Evolutionary conservation across 2,329 filamentous ascomycete genomes (phyloP), one percentile per base, ranked within the genome.

Genomic region (Xylaria sp.): DNA sequence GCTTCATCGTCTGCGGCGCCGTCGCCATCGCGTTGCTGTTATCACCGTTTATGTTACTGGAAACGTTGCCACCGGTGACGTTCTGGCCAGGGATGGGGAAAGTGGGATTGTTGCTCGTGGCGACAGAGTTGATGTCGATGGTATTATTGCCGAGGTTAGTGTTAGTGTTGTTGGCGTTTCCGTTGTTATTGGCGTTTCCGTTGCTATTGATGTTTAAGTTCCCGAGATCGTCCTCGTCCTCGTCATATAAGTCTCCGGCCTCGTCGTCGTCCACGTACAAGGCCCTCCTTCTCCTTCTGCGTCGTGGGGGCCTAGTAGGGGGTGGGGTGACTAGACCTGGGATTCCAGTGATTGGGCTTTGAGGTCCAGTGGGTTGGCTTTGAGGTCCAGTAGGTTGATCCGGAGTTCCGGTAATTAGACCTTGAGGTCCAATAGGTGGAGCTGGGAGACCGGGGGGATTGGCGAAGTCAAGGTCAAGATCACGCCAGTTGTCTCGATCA

Each of bases 401-500:
- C 6, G 3, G 34, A 11, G 34, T 1, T 36, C 6, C 34, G 6
- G 34, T 11, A 11, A 11, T 36, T 7, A 6, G 7, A 36, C 6
- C 7, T 36, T 11, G 11, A 42, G 39, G 39, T 42, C 24, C 4
- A 27, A 4, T 36, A 36, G 1, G 34, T 7, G 32, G 32, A 34
- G 32, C 32, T 34, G 4, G 36, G 11, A 17, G 14, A 17, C 30
- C 30, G 11, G 27, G 0, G 39, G 6, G 47, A 5, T 59, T 19
- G 32, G 19, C 50, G 7, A 12, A n/a, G 32, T 48, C 27, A 4
- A 6, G 7, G 14, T 4, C 27, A 11, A 50, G 34, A 17, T 36
- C 2, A n/a, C 14, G 53, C 61, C 59, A 61, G 30, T 65, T n/a
- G 21, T 66, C 21, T 17, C 12, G n/a, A 9, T 27, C 24, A n/a